Base-by-base conservation (phyloP, 208 protist genomes). In the Zelonia costaricensis region DNA sequence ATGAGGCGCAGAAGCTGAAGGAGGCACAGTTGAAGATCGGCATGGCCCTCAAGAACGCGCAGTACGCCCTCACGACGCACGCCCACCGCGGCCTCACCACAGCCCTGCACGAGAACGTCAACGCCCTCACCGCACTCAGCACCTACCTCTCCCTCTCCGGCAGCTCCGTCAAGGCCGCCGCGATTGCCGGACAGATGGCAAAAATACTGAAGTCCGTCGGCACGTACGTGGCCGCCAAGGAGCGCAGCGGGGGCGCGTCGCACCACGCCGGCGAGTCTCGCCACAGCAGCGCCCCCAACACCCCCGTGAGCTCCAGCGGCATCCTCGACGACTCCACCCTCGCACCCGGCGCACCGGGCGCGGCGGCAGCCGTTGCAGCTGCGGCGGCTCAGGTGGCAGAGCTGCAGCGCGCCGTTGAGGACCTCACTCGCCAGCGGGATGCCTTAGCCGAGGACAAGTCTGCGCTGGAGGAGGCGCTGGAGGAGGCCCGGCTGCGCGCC, bases 151-250 rank as follows among this genome's bases (percentile, higher is more conserved):
- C 71, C 10, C 63, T 85, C 36, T 69, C 75, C 20, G 82, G 75
- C 49, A 86, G 77, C 45, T 52, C 71, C 13, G 65, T 84, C 16
- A 92, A 92, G 48, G 86, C 74, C 3, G 77, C 79, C 20, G 86
- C 81, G 22, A 84, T 82, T 36, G 76, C 82, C 20, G 80, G 73
- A 9, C 76, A 79, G 54, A 84, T 87, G 43, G 79, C 76, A 12
- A 88, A 92, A 58, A 62, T 92, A n/a, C 69, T 76, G 31, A 75
- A 77, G 52, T 62, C 62, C 5, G 67, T 84, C 43, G 58, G 69
- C 38, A 51, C 54, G 3, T 65, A 80, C 61, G 61, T 76, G 1
- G 56, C 62, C 1, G 46, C 47, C n/a, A 65, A 60, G 35, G 69
- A 74, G 54, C 46, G 62, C 36, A 31, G 39, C 25, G 28, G 47